These are phyloP conservation scores for Lipomyces starkeyi DNA, from an alignment of 805 yeast species.

Conservation along the genomic window DNA sequence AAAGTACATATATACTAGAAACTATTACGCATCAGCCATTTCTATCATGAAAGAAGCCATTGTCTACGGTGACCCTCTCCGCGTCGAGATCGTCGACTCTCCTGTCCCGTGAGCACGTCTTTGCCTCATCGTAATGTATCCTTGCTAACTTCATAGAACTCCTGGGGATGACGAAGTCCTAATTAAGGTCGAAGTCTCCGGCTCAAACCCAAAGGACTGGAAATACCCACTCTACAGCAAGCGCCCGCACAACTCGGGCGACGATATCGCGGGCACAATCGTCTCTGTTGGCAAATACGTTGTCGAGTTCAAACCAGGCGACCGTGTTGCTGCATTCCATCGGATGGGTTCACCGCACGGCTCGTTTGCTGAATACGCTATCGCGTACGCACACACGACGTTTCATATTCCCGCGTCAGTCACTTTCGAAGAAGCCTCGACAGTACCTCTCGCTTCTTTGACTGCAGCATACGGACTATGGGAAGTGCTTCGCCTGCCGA, in stretches of 20 bases:
- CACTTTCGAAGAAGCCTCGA: slow-evolving; percentile 26
- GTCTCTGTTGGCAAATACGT: slow-evolving; percentile 22
- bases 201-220: slow-evolving; percentile 29
- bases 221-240: slow-evolving; percentile 16
- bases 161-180: slow-evolving; percentile 18
- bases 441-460: slow-evolving; percentile 22
- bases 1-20: not conserved
- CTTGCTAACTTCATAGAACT: slow-evolving; percentile 2
- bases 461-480: slow-evolving; percentile 21
- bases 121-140: not conserved
- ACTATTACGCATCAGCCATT: not conserved
- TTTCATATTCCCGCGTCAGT: slow-evolving; percentile 10
- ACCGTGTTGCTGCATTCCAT: slow-evolving; percentile 28
- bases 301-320: slow-evolving; percentile 24
- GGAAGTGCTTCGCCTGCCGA: slow-evolving; percentile 12
- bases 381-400: slow-evolving; percentile 17
- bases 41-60: slow-evolving; percentile 21
- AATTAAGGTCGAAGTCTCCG: slow-evolving; percentile 26
- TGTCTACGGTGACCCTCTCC: slow-evolving; percentile 8
- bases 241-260: slow-evolving; percentile 23
- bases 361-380: slow-evolving; percentile 27
- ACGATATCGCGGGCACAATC: slow-evolving; percentile 24
- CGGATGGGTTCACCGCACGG: slow-evolving; percentile 16
- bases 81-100: slow-evolving; percentile 8
- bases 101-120: slow-evolving; percentile 10